These are phyloP conservation scores for Rhodocollybia butyracea DNA, from an alignment of 768 basidiomycete species.

Conservation along the genomic window DNA sequence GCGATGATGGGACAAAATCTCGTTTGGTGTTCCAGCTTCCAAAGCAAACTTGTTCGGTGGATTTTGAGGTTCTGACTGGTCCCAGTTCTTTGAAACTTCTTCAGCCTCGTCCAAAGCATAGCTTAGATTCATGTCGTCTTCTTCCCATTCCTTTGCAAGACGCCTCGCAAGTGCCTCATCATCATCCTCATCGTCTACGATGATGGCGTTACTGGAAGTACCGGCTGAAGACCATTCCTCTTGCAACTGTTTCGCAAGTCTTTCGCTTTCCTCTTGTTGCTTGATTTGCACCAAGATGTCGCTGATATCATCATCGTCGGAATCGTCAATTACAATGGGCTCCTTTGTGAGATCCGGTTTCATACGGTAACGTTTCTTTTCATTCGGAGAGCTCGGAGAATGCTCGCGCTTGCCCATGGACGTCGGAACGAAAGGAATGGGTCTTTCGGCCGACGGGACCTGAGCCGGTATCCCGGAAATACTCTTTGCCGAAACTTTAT, in stretches of 20 bases:
- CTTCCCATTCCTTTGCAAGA: conserved; percentile 2
- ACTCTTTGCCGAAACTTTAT: not conserved
- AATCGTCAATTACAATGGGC: conserved; percentile 25
- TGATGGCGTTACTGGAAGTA: conserved; percentile 10
- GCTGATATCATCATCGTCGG: conserved; percentile 36
- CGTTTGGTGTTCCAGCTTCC: conserved; percentile 23
- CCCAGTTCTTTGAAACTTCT: not conserved
- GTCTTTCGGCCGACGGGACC: not conserved
- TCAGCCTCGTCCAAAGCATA: no score
- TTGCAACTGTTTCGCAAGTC: conserved; percentile 33
- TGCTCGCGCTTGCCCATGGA: not conserved
- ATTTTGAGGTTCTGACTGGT: not conserved
- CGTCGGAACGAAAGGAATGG: not conserved
- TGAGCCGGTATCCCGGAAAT: not conserved
- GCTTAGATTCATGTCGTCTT: no score
- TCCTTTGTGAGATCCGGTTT: conserved; percentile 3
- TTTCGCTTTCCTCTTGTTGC: conserved; percentile 41
- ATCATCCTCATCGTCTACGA: conserved; percentile 33
- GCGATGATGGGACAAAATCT: conserved; percentile 28
- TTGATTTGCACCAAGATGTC: conserved; percentile 37
- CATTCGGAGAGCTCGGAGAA: not conserved
- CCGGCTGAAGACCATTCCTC: conserved; percentile 18
- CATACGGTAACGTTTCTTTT: conserved; percentile 14
- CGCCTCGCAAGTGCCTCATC: conserved; percentile 10
- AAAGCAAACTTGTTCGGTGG: not conserved